Conservation (phyloP, 2,329 filamentous ascomycete genomes). For the Beauveria rudraprayagi region DNA sequence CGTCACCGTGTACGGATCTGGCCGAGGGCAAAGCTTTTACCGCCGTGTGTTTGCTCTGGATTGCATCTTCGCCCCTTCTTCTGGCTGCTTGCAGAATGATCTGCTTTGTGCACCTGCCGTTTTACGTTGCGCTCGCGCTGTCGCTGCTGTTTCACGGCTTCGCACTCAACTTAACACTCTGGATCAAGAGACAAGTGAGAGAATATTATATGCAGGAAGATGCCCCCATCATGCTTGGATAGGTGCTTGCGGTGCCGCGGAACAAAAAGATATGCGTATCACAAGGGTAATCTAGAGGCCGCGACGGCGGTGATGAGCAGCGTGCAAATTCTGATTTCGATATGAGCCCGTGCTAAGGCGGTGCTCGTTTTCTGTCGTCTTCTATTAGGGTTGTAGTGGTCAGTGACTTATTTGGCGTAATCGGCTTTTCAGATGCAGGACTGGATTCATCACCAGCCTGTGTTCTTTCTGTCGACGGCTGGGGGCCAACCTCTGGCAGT, state of each 20-base stretch:
- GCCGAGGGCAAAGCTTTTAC: not conserved
- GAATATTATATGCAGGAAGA: slow-evolving; percentile 3
- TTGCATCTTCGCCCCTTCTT: not conserved
- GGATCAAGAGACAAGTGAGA: not conserved
- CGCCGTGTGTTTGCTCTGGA: not conserved
- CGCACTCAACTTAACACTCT: not conserved
- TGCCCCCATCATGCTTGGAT: not conserved
- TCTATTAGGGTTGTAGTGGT: not conserved
- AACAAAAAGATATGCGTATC: not conserved
- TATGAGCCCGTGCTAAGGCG: not conserved
- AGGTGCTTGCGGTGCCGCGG: not conserved
- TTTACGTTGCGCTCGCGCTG: not conserved
- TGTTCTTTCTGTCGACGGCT: not conserved
- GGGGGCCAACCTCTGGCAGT: not conserved
- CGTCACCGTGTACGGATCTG: not conserved
- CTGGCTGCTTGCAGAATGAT: not conserved
- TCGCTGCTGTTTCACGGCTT: slow-evolving; percentile 1
- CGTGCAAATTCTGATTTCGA: not conserved
- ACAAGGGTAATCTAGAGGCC: not conserved
- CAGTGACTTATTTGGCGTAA: not conserved
- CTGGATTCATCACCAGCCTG: not conserved
- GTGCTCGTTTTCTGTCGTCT: not conserved
- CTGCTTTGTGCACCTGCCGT: not conserved
- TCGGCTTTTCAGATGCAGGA: not conserved
- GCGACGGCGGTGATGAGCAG: not conserved